Percentiles rank a stretch among this genome's conserved stretches.
phyloP scores from a whole-genome alignment of 257 asterid species.

The Penstemon newberryi region DNA sequence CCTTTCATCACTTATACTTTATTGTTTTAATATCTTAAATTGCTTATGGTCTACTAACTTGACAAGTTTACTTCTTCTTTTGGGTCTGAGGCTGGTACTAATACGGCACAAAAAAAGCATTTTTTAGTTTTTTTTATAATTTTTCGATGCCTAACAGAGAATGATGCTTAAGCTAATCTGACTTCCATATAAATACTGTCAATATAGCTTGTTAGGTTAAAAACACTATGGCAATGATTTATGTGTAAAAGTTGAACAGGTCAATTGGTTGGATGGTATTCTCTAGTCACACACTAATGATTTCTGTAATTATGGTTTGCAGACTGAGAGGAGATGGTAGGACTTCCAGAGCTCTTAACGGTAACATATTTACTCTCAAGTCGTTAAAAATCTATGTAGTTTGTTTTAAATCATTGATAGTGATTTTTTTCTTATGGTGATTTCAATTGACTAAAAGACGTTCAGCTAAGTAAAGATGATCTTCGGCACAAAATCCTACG shows the following conservation, averaged over 20 bases:
- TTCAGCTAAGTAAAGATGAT: conserved; percentile 63
- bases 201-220: conserved; percentile 2
- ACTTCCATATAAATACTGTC: conserved; percentile 4
- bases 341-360: conserved; percentile 43
- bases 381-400: conserved; percentile 18
- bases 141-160: not conserved
- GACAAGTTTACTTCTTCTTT: not conserved
- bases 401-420: conserved; percentile 19
- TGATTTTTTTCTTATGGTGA: conserved; percentile 28
- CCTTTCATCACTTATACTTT: not conserved
- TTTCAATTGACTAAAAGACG: conserved; percentile 42
- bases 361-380: conserved; percentile 41
- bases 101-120: too few relatives aligned
- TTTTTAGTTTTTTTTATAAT: not conserved
- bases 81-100: not conserved
- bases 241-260: not conserved
- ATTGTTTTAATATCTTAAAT: not conserved
- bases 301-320: conserved; percentile 39
- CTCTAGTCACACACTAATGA: conserved; percentile 1
- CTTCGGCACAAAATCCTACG: conserved; percentile 76
- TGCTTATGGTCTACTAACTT: conserved; percentile 13
- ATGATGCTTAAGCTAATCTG: conserved; percentile 18
- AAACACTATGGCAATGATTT: conserved; percentile 1
- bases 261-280: conserved; percentile 5
- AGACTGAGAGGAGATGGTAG: conserved; percentile 60